phyloP scores from a whole-genome alignment of 257 asterid genomes.

The Primulina tabacum region DNA sequence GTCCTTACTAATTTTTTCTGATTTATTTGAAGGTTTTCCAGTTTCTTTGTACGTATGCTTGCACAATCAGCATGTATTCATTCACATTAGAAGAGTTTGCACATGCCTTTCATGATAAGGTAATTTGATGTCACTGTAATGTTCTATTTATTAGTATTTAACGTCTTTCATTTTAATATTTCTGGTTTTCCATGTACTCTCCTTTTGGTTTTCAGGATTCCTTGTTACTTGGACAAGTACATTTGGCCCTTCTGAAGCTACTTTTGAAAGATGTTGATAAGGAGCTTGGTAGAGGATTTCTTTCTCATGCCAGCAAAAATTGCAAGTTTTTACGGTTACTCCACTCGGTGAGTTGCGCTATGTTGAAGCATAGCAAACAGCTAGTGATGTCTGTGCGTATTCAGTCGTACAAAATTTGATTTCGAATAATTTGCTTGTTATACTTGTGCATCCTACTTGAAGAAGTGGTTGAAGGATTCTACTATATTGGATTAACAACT shows the following conservation, averaged over 20 bases:
- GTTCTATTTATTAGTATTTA: constrained; percentile 7
- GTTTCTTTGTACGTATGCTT: constrained; percentile 78
- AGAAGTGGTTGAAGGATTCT: neutral
- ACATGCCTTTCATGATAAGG: constrained; percentile 81
- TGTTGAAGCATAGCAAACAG: constrained; percentile 14
- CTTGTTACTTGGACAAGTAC: constrained; percentile 84
- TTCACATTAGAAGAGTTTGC: constrained; percentile 87
- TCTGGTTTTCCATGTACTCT: constrained; percentile 23
- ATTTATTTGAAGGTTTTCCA: constrained; percentile 65
- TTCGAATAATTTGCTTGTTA: neutral
- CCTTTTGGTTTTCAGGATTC: constrained; percentile 59
- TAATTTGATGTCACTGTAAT: constrained; percentile 32
- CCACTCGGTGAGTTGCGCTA: constrained; percentile 59
- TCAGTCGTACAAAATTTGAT: neutral
- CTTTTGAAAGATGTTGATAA: constrained; percentile 64
- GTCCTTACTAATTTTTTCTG: constrained; percentile 20
- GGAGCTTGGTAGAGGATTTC: constrained; percentile 56
- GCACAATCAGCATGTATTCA: constrained; percentile 45
- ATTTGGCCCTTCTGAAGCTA: constrained; percentile 69
- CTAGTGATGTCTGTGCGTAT: constrained; percentile 13
- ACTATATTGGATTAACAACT: neutral
- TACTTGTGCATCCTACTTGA: constrained; percentile 11
- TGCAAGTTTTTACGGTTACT: constrained; percentile 75
- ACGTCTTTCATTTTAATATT: constrained; percentile 17
- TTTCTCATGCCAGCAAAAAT: constrained; percentile 66